Base-by-base conservation (phyloP, 2,329 filamentous ascomycete species). In the Microdochium nivale region DNA sequence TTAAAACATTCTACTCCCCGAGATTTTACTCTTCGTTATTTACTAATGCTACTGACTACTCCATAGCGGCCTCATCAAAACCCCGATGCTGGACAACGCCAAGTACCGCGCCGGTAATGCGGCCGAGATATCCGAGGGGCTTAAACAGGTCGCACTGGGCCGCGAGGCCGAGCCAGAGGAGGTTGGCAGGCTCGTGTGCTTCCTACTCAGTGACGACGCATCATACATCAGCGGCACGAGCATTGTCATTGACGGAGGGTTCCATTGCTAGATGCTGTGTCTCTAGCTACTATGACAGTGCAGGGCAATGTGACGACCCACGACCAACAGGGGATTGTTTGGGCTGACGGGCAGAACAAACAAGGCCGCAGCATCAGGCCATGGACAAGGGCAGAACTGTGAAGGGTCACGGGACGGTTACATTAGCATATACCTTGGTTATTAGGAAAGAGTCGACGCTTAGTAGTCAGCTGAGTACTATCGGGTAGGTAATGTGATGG, bases 131-230 rank as follows among this genome's bases (percentile, higher is more conserved):
- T 51, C 51, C 19, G 57, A 56, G 49, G 53, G 57, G 3, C n/a
- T 46, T 0, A 49, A 49, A 1, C 54, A 60, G 16, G 51, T 60
- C 11, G 58, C 56, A 0, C 51, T 63, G 32, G 53, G 55, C 46
- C 53, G 63, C 24, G 54, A 53, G 7, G 63, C 61, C 1, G 30
- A 54, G 27, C 60, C 63, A 0, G 60, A 65, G 33, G 67, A 70
- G 51, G 62, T 65, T 13, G 68, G 67, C 3, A 59, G 58, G 27
- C 63, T 68, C 21, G 62, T 70, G 53, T 55, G 56, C 9, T 70
- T 69, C 52, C 55, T 70, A 43, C 61, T 70, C 10, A 64, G 67
- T 14, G 58, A 60, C 8, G 62, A 63, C 9, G 52, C 61, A 0
- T 59, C 57, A 13, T 65, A 62, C 33, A 58, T 65, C 10, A 59